These are phyloP conservation scores for Colletotrichum cereale DNA, from an alignment of 2,329 filamentous ascomycete species.

Conservation along the genomic window DNA sequence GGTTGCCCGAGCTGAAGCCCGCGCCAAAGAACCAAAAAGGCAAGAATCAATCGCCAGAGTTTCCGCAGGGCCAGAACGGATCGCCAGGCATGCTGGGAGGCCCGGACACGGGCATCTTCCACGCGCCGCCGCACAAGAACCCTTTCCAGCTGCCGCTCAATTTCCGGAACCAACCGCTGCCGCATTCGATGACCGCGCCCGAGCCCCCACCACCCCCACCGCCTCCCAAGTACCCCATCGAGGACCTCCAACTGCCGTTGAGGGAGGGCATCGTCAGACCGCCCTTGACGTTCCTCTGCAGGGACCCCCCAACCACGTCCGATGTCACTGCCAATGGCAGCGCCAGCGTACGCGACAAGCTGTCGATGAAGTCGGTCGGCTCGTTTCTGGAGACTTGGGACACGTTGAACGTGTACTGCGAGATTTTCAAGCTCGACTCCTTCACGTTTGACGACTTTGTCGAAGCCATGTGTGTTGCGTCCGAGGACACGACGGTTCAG, in stretches of 20 bases:
- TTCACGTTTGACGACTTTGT: constrained; percentile 98
- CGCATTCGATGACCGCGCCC: constrained; percentile 50
- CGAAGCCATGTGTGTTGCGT: constrained; percentile 85
- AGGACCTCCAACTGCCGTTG: constrained; percentile 86
- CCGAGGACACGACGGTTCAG: constrained; percentile 81
- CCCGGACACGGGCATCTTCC: constrained; percentile 54
- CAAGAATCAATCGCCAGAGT: constrained; percentile 59
- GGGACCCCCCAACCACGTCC: constrained; percentile 67
- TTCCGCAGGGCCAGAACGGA: constrained; percentile 58
- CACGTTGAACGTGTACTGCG: constrained; percentile 97
- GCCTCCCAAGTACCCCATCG: constrained; percentile 92
- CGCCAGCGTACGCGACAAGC: constrained; percentile 65
- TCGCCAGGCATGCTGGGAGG: constrained; percentile 46
- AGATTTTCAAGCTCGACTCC: constrained; percentile 92
- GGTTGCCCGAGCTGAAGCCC: constrained; percentile 80
- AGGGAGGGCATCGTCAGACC: constrained; percentile 77
- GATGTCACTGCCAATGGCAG: constrained; percentile 47
- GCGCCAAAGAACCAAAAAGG: constrained; percentile 77
- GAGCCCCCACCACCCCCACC: constrained; percentile 77
- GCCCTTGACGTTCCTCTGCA: constrained; percentile 80
- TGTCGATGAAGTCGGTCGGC: constrained; percentile 88
- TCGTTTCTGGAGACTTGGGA: constrained; percentile 93
- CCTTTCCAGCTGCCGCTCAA: constrained; percentile 61
- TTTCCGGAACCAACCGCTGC: constrained; percentile 58
- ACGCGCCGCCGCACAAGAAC: constrained; percentile 58